phyloP scores from a whole-genome alignment of 495 filamentous ascomycete genomes.

The Achaetomiella virescens region DNA sequence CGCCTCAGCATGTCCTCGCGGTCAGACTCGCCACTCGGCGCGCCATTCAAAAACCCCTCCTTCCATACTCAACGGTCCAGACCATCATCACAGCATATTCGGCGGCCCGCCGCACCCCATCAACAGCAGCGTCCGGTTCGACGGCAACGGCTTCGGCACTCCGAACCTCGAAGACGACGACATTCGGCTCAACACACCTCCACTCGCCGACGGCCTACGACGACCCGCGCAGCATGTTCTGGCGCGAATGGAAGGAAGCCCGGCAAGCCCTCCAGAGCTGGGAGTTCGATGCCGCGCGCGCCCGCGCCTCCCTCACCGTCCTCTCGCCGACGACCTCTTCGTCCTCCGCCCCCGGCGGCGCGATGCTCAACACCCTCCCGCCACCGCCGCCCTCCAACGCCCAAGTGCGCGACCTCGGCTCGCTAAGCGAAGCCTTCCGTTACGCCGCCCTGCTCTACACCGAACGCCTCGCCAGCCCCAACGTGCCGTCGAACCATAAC shows the following conservation, averaged over 20 bases:
- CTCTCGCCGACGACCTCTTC: slow-evolving; percentile 8
- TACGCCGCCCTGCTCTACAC: slow-evolving; percentile 85
- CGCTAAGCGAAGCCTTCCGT: slow-evolving; percentile 80
- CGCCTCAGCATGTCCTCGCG: slow-evolving; percentile 14
- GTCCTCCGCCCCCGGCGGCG: background rate
- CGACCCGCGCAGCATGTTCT: slow-evolving; percentile 59
- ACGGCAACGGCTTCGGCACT: slow-evolving; percentile 54
- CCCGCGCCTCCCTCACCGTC: slow-evolving; percentile 39
- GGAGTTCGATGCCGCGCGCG: slow-evolving; percentile 57
- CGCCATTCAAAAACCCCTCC: slow-evolving; percentile 46
- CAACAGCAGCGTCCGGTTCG: slow-evolving; percentile 42
- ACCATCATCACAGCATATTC: slow-evolving; percentile 16
- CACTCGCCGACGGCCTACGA: slow-evolving; percentile 39
- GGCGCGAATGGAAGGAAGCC: slow-evolving; percentile 79
- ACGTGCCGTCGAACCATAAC: slow-evolving; percentile 63
- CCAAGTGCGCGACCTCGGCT: slow-evolving; percentile 50
- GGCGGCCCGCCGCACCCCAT: slow-evolving; percentile 16
- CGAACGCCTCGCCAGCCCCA: slow-evolving; percentile 77
- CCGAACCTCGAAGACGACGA: slow-evolving; percentile 45
- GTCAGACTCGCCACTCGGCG: slow-evolving; percentile 33
- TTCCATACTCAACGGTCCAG: slow-evolving; percentile 5
- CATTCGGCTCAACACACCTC: slow-evolving; percentile 25
- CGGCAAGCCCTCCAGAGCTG: slow-evolving; percentile 72
- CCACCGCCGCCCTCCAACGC: slow-evolving; percentile 32
- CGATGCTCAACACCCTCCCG: slow-evolving; percentile 15